Percentiles rank a stretch among this genome's conserved stretches.
Conservation (phyloP, 1,284 basidiomycete genomes). For the Chalciporus sp. region DNA sequence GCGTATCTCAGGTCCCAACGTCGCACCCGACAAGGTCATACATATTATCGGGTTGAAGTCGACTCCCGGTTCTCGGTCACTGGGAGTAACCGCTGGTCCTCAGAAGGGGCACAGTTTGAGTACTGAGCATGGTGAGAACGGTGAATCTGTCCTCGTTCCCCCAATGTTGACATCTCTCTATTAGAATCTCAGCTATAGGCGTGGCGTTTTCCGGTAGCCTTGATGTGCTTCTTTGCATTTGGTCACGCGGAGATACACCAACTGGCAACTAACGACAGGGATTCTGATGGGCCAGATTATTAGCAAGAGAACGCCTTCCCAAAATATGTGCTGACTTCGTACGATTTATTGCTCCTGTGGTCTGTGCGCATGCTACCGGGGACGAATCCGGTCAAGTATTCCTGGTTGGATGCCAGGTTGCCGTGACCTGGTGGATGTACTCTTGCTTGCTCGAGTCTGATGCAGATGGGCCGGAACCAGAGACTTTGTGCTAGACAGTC, state of each 20-base stretch:
- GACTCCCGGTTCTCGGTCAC: conserved; percentile 10
- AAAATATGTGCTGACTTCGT: conserved; percentile 20
- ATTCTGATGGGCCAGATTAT: conserved; percentile 20
- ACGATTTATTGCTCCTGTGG: conserved; percentile 28
- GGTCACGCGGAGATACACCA: not conserved
- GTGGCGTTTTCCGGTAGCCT: conserved; percentile 26
- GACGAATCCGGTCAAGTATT: not conserved
- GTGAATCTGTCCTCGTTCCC: not conserved
- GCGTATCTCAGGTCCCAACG: conserved; percentile 5
- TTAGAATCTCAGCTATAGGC: not conserved
- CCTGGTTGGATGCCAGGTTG: not conserved
- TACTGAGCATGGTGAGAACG: not conserved
- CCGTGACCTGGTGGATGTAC: not conserved
- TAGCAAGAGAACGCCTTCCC: conserved; percentile 24
- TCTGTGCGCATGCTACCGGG: conserved; percentile 9
- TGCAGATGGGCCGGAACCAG: not conserved
- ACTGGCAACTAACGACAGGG: conserved; percentile 10
- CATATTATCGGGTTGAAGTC: conserved; percentile 18
- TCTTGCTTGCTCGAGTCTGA: not conserved
- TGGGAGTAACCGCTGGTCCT: not conserved
- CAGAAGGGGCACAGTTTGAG: not conserved
- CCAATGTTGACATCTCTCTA: not conserved
- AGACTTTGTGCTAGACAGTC: not conserved
- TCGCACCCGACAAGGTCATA: conserved; percentile 27
- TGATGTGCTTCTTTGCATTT: conserved; percentile 10